Conservation (phyloP, 2,329 filamentous ascomycete species). For the Pseudocercospora cruenta region DNA sequence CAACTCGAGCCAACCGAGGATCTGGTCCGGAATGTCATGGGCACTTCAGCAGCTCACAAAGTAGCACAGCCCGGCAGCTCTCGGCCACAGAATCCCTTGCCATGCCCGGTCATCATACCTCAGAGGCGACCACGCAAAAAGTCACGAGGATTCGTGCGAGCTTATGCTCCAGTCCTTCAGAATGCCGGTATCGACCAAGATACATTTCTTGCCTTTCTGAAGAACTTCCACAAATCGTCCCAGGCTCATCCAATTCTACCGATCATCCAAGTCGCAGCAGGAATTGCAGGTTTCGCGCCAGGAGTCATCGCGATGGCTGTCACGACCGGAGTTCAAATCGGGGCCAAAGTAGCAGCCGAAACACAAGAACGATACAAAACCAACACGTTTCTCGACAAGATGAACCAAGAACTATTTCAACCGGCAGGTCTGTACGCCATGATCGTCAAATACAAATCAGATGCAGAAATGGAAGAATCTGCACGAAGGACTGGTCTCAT, state of each 20-base stretch:
- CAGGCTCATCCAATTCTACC: conserved; percentile 42
- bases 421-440: conserved; percentile 60
- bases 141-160: conserved; percentile 56
- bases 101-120: conserved; percentile 56
- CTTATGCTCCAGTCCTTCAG: conserved; percentile 56
- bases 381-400: conserved; percentile 59
- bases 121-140: conserved; percentile 56
- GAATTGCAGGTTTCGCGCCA: conserved; percentile 45
- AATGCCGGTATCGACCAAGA: conserved; percentile 53
- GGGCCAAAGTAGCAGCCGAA: conserved; percentile 48
- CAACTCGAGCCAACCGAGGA: conserved; percentile 24
- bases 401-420: conserved; percentile 62
- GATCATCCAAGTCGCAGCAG: conserved; percentile 37
- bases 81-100: conserved; percentile 29
- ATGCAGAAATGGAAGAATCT: conserved; percentile 24
- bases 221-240: conserved; percentile 51
- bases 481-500: conserved; percentile 12
- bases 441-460: conserved; percentile 49
- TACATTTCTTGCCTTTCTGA: conserved; percentile 55
- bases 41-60: not conserved
- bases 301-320: conserved; percentile 48
- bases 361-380: conserved; percentile 44
- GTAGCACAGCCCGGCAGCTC: not conserved
- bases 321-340: conserved; percentile 49
- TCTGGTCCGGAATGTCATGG: conserved; percentile 32